These are phyloP conservation scores for Metroxylon sagu DNA, from an alignment of 176 grass and related monocot species.

Conservation along the genomic window DNA sequence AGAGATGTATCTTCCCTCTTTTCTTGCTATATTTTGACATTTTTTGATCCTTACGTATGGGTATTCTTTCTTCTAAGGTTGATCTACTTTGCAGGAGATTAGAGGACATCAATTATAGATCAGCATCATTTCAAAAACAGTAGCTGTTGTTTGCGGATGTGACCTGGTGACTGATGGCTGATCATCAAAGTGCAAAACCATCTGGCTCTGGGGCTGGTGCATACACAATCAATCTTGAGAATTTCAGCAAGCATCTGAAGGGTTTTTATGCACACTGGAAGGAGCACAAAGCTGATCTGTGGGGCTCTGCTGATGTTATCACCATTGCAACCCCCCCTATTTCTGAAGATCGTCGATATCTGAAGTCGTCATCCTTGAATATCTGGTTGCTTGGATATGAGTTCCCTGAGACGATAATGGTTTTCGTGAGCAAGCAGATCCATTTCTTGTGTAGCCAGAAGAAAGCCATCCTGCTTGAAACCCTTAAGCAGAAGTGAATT, in stretches of 20 bases:
- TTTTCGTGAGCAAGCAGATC: conserved; percentile 61
- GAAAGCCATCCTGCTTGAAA: conserved; percentile 61
- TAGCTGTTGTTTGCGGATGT: too few species aligned
- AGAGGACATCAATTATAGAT: too few species aligned
- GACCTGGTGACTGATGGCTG: conserved; percentile 24
- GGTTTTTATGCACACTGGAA: conserved; percentile 65
- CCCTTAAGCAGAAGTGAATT: too few species aligned
- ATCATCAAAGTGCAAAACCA: conserved; percentile 29
- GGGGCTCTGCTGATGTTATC: conserved; percentile 63
- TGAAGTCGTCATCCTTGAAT: conserved; percentile 71
- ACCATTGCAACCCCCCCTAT: conserved; percentile 60
- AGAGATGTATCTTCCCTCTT: too few species aligned
- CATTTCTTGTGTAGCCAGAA: conserved; percentile 78
- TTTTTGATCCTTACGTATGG: too few species aligned
- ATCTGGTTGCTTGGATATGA: conserved; percentile 88
- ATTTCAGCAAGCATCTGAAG: conserved; percentile 53
- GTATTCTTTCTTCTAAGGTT: too few species aligned
- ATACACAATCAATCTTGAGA: conserved; percentile 56
- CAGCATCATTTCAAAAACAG: too few species aligned
- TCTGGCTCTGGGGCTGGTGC: conserved; percentile 18
- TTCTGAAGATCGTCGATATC: conserved; percentile 72
- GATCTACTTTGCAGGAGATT: too few species aligned
- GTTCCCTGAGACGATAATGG: conserved; percentile 84
- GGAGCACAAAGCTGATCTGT: conserved; percentile 46
- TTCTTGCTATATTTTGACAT: too few species aligned